Conservation (phyloP, 805 yeast genomes). For the Metschnikowia bowlesiae region DNA sequence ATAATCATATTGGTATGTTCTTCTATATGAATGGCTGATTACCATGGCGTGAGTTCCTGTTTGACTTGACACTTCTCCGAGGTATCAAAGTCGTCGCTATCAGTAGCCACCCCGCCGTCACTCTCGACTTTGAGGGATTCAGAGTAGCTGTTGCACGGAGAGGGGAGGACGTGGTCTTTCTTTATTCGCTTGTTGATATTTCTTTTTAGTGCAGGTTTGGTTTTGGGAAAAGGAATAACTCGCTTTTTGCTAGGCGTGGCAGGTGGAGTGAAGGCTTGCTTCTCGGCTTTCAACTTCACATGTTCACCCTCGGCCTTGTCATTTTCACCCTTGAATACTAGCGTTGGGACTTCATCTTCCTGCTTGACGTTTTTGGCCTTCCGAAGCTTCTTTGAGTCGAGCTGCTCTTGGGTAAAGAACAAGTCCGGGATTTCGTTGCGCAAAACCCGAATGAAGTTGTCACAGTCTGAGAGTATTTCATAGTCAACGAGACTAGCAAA, state of each 20-base stretch:
- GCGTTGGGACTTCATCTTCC: constrained; percentile 1
- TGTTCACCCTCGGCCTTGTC: background rate
- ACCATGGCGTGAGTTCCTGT: constrained; percentile 3
- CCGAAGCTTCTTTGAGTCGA: constrained; percentile 39
- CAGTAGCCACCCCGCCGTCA: constrained; percentile 14
- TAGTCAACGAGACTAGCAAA: constrained; percentile 78
- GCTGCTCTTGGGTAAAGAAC: constrained; percentile 54
- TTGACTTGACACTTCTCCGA: background rate
- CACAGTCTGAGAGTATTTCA: constrained; percentile 78
- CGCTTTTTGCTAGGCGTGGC: constrained; percentile 29
- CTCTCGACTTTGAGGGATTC: constrained; percentile 15
- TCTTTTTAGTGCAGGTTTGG: constrained; percentile 16
- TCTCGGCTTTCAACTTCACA: background rate
- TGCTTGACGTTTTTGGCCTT: constrained; percentile 12
- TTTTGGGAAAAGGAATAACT: constrained; percentile 15
- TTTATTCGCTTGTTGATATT: constrained; percentile 9
- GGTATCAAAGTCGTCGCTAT: constrained; percentile 11
- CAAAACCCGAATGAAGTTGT: constrained; percentile 63
- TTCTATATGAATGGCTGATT: background rate
- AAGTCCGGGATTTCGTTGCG: constrained; percentile 54
- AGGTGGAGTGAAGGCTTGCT: constrained; percentile 28
- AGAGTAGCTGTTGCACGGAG: constrained; percentile 34
- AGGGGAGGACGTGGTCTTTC: constrained; percentile 22
- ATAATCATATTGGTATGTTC: background rate
- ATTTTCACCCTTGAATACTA: background rate